Conservation (phyloP, 2,329 filamentous ascomycete species). For the Fusarium heterosporum region DNA sequence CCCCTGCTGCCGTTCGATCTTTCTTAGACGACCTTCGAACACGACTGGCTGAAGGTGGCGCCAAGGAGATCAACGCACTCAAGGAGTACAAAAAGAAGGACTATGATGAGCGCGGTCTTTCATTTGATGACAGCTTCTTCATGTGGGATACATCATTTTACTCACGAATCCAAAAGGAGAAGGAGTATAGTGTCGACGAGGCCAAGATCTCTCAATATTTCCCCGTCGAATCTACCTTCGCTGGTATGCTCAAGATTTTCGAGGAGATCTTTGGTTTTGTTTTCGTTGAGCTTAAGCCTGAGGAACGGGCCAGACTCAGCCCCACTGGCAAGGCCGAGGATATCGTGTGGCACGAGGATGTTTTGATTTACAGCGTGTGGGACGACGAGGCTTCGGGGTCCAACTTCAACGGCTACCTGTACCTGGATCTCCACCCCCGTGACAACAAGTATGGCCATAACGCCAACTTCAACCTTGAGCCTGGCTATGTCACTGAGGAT, state of each 20-base stretch:
- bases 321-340: slow-evolving; percentile 76
- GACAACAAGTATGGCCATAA: slow-evolving; percentile 87
- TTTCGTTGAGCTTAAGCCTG: slow-evolving; percentile 77
- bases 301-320: slow-evolving; percentile 73
- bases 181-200: slow-evolving; percentile 83
- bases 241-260: slow-evolving; percentile 85
- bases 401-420: slow-evolving; percentile 83
- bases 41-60: slow-evolving; percentile 75
- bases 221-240: slow-evolving; percentile 78
- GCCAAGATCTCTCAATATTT: slow-evolving; percentile 87
- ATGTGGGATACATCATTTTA: slow-evolving; percentile 88
- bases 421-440: slow-evolving; percentile 83
- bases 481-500: slow-evolving; percentile 74
- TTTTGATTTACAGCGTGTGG: slow-evolving; percentile 87
- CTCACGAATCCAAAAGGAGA: slow-evolving; percentile 82
- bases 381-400: slow-evolving; percentile 77
- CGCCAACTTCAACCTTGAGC: slow-evolving; percentile 85
- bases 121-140: slow-evolving; percentile 78
- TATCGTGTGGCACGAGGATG: slow-evolving; percentile 84
- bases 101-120: slow-evolving; percentile 67
- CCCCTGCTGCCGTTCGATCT: slow-evolving; percentile 74
- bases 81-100: slow-evolving; percentile 80
- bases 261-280: slow-evolving; percentile 83
- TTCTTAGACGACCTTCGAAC: slow-evolving; percentile 78
- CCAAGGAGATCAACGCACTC: slow-evolving; percentile 77